Base-by-base conservation (phyloP, 345 rosid species). In the Geranium rotundifolium region DNA sequence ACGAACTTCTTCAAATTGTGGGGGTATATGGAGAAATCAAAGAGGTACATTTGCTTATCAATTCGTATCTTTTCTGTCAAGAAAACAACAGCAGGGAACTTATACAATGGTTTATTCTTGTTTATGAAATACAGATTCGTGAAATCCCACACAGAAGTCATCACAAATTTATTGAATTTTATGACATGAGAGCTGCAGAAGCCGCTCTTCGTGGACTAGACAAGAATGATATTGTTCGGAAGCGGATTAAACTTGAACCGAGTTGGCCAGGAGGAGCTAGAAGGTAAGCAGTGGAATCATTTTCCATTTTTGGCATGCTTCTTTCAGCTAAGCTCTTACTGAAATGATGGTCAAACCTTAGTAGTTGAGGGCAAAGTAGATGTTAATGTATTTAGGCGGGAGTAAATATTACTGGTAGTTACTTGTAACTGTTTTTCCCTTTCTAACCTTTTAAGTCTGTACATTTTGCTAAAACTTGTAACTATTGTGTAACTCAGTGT, bases 121-220 rank as follows among this genome's bases (percentile, higher is more conserved):
- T 56, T 18, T n/a, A 14, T 65, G 56, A 46, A 50, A 65, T 17
- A 62, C 75, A 77, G 80, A 70, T 77, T 9, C 63, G 63, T 20
- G 77, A 70, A 69, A 65, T 63, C 29, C 70, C 72, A 1, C 67
- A 67, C 16, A 66, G 69, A 62, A 65, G 62, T 69, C 70, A 70
- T 67, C 70, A 73, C 29, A 76, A 69, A 64, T 70, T 57, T 54
- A 39, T 77, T 63, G 80, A 77, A 59, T 77, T 69, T 67, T 77
- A 73, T 62, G 80, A 77, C 65, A 67, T 71, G 49, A 67, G 80
- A 77, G 77, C 75, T 46, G 72, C 80, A 54, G 77, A 77, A 57
- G 75, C 80, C 54, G 72, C 80, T 29, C 58, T 77, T 55, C 72
- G 1, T 59, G 80, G 63, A 62, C 62, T 73, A 67, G 65, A 73